Base-by-base conservation (phyloP, 2,329 filamentous ascomycete genomes). In the Aspergillus sp. region DNA sequence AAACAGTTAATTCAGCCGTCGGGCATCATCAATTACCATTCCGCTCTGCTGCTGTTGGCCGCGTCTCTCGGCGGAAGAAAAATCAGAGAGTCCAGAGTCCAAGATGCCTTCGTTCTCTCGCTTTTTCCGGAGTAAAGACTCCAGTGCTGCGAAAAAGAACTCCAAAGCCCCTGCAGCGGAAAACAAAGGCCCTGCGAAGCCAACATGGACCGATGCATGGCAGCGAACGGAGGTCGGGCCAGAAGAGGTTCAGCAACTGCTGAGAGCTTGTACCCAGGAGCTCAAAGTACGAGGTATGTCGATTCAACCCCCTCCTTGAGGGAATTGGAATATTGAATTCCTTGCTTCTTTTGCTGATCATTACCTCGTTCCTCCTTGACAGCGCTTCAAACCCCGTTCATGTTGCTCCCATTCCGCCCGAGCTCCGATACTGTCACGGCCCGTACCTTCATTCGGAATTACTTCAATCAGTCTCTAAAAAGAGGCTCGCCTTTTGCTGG, bases 391-490 rank as follows among this genome's bases (percentile, higher is more conserved):
- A 87, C 89, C 59, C 95, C 95, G 1, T 98, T 99, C 75, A 84
- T 98, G 27, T 87, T 99, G 8, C 84, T 99, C 4, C 95, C 95
- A 12, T 99, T 97, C 77, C 89, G 95, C 67, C 95, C 93, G 20
- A 91, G 90, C 27, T 95, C 93, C 62, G 92, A 99, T 72, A 89
- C 93, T 44, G 95, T 90, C 75, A 90, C 91, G 52, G 92, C 96
- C 61, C 90, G 93, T 72, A 93, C 89, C 20, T 98, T 98, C 68
- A 84, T 99, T 67, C 88, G 91, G 70, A 92, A 93, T 77, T 98
- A 91, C 77, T 99, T 97, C 80, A 89, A 89, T 70, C 82, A 85
- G 57, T 80, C 80, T 73, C 82, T 78, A 77, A 82, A 88, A 59
- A 81, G 81, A 57, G 79, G 89, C 37, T 69, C 72, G 2, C 79